Conservation (phyloP, 331 rosid genomes). For the Phaseolus coccineus region DNA sequence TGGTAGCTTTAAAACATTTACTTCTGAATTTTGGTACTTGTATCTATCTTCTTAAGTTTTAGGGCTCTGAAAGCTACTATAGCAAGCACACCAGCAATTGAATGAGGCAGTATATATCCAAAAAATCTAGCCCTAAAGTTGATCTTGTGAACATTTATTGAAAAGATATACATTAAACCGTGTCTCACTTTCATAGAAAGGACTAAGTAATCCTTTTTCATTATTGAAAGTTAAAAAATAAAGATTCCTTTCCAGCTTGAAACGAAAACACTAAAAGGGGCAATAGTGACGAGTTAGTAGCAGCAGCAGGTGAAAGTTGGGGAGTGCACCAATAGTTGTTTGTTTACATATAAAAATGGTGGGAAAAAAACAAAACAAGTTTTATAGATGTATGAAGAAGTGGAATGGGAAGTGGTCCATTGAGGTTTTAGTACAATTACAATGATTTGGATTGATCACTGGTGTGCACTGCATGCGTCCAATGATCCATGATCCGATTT, state of each 20-base stretch:
- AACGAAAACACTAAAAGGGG: background rate
- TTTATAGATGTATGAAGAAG: background rate
- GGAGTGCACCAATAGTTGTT: background rate
- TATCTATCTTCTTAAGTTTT: slow-evolving; percentile 24
- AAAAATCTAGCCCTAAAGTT: background rate
- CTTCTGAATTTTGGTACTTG: slow-evolving; percentile 18
- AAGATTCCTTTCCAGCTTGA: slow-evolving; percentile 9
- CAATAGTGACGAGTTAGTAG: background rate
- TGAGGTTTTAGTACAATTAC: slow-evolving; percentile 44
- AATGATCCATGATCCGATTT: slow-evolving; percentile 53
- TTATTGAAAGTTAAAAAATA: background rate
- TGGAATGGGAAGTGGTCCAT: slow-evolving; percentile 54
- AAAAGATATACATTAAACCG: background rate
- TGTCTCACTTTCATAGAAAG: background rate
- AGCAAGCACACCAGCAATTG: background rate
- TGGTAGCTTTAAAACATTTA: slow-evolving; percentile 27
- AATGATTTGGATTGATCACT: slow-evolving; percentile 67
- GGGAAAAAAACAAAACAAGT: background rate
- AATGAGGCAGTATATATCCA: background rate
- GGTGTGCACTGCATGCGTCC: slow-evolving; percentile 55
- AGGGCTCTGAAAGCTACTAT: slow-evolving; percentile 39
- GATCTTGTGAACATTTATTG: background rate
- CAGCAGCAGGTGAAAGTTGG: slow-evolving; percentile 7
- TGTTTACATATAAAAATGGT: background rate
- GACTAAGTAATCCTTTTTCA: background rate